Percentiles rank a stretch among this genome's conserved stretches.
These are phyloP conservation scores for Chamaenerion angustifolium DNA, from an alignment of 345 rosid species.

Conservation along the genomic window DNA sequence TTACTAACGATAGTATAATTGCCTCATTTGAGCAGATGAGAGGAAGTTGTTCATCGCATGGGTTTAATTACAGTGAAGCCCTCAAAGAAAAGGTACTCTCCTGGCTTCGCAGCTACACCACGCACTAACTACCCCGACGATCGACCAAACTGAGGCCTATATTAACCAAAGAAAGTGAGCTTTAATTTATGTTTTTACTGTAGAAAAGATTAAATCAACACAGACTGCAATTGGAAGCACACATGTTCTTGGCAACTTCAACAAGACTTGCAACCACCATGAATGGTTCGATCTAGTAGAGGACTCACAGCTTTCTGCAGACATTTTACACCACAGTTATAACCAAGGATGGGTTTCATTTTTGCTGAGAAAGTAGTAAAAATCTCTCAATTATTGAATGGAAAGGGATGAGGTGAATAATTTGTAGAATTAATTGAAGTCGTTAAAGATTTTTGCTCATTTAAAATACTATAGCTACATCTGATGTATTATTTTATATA, in stretches of 20 bases:
- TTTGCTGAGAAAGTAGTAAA: no score
- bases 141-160: not conserved
- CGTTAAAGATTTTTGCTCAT: no score
- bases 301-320: slow-evolving; percentile 67
- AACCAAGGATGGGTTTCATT: no score
- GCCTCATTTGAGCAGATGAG: slow-evolving; percentile 7
- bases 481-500: no score
- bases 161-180: not conserved
- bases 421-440: no score
- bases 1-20: no score
- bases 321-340: no score
- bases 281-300: slow-evolving; percentile 81
- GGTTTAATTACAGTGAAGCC: slow-evolving; percentile 1
- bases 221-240: no score
- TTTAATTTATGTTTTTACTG: not conserved
- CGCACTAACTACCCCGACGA: slow-evolving; percentile 1
- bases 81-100: slow-evolving; percentile 14
- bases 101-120: slow-evolving; percentile 1
- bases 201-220: no score
- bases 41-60: slow-evolving; percentile 4
- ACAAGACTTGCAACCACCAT: slow-evolving; percentile 99
- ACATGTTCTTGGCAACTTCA: slow-evolving; percentile 72
- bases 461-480: no score
- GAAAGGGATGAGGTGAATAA: no score
- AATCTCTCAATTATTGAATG: no score